These are phyloP conservation scores for Funneliformis mosseae DNA, from an alignment of 192 early-diverging fungal species.

Conservation along the genomic window DNA sequence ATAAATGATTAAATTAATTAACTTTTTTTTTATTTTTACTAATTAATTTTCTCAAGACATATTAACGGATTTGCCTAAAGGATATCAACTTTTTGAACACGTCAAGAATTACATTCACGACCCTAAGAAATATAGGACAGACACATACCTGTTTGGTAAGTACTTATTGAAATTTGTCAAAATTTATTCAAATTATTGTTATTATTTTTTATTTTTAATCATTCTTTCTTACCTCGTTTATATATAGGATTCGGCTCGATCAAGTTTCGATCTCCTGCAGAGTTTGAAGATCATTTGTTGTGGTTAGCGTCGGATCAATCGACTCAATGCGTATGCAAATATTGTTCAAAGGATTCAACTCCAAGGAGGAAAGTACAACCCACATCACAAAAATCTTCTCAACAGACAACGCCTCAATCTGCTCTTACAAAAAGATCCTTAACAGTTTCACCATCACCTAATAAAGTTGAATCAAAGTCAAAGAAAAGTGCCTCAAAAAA, in stretches of 20 bases:
- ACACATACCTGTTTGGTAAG: conserved; percentile 12
- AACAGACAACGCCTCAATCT: background rate
- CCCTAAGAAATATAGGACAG: background rate
- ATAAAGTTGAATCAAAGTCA: background rate
- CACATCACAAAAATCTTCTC: background rate
- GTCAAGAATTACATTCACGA: background rate
- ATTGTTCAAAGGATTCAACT: background rate
- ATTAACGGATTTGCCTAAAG: conserved; percentile 15
- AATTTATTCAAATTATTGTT: background rate
- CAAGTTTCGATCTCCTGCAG: conserved; percentile 14
- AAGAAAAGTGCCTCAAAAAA: background rate
- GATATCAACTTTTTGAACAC: background rate
- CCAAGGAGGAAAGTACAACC: background rate
- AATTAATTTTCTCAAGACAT: background rate
- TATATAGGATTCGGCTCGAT: background rate
- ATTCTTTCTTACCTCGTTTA: background rate
- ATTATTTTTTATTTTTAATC: background rate
- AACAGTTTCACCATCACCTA: background rate
- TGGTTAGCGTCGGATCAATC: conserved; percentile 10
- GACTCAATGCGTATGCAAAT: background rate
- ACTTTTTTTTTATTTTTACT: background rate
- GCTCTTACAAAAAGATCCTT: background rate
- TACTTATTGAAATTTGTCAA: background rate
- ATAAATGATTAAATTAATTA: too few species aligned
- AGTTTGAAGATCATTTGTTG: conserved; percentile 20